Conservation (phyloP, 306 rosid species). For the Crotalaria pallida region DNA sequence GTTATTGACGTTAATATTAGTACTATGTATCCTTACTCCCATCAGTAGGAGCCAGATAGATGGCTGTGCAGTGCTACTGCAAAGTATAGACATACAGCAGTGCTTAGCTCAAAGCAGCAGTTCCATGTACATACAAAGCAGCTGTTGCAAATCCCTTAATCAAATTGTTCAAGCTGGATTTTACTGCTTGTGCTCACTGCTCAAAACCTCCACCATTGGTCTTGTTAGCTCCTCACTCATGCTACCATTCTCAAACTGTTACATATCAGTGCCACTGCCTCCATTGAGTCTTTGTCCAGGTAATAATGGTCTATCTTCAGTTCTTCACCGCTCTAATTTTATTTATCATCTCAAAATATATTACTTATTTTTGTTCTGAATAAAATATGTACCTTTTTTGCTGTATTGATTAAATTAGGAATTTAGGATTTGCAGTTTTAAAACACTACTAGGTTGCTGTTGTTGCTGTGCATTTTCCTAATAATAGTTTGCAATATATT, state of each 20-base stretch:
- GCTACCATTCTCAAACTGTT: constrained; percentile 5
- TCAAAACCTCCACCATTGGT: background rate
- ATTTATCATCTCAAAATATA: background rate
- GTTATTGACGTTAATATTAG: background rate
- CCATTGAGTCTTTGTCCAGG: background rate
- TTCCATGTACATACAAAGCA: background rate
- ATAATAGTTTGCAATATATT: constrained; percentile 11
- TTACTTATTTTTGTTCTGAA: background rate
- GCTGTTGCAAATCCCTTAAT: constrained; percentile 5
- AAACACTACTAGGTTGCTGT: constrained; percentile 28
- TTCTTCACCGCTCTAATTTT: background rate
- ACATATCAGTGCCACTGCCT: constrained; percentile 9
- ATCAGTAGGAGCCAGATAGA: background rate
- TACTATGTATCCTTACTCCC: background rate
- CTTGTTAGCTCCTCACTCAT: background rate
- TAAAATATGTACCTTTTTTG: background rate
- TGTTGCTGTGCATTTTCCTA: background rate
- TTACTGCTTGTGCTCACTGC: constrained; percentile 7
- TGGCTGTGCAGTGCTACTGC: background rate
- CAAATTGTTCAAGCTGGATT: constrained; percentile 7
- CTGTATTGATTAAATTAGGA: constrained; percentile 33
- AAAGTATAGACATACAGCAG: background rate
- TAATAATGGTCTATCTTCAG: background rate
- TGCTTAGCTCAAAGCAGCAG: constrained; percentile 11
- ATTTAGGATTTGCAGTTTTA: constrained; percentile 17